phyloP scores from a whole-genome alignment of 306 rosid species.

The Ammopiptanthus mongolicus region DNA sequence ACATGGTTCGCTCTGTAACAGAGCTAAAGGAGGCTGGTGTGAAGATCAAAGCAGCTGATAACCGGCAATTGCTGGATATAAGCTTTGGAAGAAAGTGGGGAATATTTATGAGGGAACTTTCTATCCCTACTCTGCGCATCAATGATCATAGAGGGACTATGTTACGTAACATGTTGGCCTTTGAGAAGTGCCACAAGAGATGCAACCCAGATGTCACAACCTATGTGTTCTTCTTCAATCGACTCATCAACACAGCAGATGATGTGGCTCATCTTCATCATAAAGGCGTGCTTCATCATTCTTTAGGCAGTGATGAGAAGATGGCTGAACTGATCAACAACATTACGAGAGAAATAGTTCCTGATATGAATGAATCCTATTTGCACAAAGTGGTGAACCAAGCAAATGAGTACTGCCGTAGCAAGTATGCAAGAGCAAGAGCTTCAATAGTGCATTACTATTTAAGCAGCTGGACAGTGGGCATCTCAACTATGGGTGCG shows the following conservation, averaged over 20 bases:
- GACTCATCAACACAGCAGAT: constrained; percentile 32
- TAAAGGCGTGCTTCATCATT: constrained; percentile 35
- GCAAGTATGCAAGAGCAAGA: constrained; percentile 6
- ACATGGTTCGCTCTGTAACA: constrained; percentile 20
- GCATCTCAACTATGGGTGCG: constrained; percentile 37
- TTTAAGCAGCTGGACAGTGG: constrained; percentile 41
- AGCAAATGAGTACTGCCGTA: constrained; percentile 15
- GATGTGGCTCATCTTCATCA: constrained; percentile 38
- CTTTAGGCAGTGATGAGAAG: constrained; percentile 21
- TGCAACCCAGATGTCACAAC: constrained; percentile 39
- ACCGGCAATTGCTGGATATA: constrained; percentile 7
- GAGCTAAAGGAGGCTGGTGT: constrained; percentile 38
- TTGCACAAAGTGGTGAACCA: constrained; percentile 27
- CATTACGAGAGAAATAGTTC: constrained; percentile 28
- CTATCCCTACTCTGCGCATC: constrained; percentile 29
- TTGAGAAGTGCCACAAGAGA: constrained; percentile 37
- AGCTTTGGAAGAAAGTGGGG: not conserved
- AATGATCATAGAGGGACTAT: constrained; percentile 37
- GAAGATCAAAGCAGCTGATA: constrained; percentile 17
- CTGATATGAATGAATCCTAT: constrained; percentile 25
- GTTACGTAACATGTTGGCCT: constrained; percentile 42
- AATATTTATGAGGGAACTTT: not conserved
- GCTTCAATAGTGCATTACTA: constrained; percentile 28
- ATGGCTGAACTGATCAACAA: constrained; percentile 39
- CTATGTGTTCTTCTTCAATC: constrained; percentile 45